phyloP scores from a whole-genome alignment of 176 grass and related monocot genomes.

The Oryza glumipatula region DNA sequence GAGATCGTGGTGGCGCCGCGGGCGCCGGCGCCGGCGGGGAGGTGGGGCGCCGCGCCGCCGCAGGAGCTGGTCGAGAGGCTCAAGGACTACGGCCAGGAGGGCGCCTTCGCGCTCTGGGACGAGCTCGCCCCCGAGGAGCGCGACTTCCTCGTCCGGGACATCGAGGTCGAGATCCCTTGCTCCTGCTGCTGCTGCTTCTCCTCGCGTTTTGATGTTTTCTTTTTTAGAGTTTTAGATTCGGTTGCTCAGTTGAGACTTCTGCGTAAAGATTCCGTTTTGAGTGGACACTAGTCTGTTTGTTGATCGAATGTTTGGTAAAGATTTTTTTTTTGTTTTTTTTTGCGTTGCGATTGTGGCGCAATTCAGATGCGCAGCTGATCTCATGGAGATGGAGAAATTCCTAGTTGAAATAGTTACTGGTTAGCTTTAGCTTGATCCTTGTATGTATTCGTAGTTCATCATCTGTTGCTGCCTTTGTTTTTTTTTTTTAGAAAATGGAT shows the following conservation, averaged over 20 bases:
- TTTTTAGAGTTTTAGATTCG: slow-evolving; percentile 11
- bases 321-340: neutral
- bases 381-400: neutral
- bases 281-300: neutral
- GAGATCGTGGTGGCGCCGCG: slow-evolving; percentile 51
- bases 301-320: neutral
- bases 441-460: neutral
- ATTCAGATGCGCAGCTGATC: slow-evolving; percentile 2
- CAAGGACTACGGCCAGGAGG: slow-evolving; percentile 87
- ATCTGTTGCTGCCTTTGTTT: neutral
- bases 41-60: slow-evolving; percentile 65
- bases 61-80: slow-evolving; percentile 87
- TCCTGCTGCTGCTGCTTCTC: neutral
- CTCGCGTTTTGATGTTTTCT: neutral
- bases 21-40: slow-evolving; percentile 34
- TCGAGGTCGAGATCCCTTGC: slow-evolving; percentile 43
- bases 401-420: neutral
- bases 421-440: neutral
- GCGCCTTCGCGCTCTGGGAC: slow-evolving; percentile 82
- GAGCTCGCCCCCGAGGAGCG: slow-evolving; percentile 80
- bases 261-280: neutral
- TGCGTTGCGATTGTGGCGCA: neutral
- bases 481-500: too few species aligned
- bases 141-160: slow-evolving; percentile 76
- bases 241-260: neutral